These are phyloP conservation scores for Suillus fuscotomentosus DNA, from an alignment of 768 basidiomycete species.

Conservation along the genomic window DNA sequence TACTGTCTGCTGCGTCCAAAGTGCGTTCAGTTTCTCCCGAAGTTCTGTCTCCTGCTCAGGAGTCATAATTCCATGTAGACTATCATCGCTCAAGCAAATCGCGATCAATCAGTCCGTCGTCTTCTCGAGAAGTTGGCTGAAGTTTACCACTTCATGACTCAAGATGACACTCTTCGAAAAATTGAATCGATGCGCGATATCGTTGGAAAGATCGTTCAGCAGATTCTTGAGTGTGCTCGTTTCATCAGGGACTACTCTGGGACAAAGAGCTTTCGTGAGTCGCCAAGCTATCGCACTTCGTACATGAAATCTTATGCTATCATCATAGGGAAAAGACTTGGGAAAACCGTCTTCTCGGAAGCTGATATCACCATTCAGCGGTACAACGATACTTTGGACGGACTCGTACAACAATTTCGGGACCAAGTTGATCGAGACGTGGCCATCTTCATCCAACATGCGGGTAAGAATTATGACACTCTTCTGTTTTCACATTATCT, in stretches of 20 bases:
- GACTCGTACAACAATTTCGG: not conserved
- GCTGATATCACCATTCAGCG: not conserved
- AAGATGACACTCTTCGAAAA: not conserved
- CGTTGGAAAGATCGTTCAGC: slow-evolving; percentile 10
- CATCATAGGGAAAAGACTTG: not conserved
- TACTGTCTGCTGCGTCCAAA: not conserved
- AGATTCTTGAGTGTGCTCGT: slow-evolving; percentile 26
- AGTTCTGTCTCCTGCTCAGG: not conserved
- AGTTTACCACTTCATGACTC: not conserved
- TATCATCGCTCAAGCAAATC: slow-evolving; percentile 5
- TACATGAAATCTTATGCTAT: not conserved
- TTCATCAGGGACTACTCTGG: slow-evolving; percentile 26
- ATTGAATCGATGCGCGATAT: not conserved
- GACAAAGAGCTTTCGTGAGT: slow-evolving; percentile 19
- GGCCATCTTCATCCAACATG: not conserved
- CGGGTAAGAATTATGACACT: not conserved
- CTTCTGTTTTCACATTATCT: not conserved
- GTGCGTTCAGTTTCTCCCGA: not conserved
- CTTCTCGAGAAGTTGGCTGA: not conserved
- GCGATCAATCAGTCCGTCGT: not conserved
- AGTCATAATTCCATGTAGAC: not conserved
- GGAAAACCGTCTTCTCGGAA: not conserved
- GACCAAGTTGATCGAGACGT: not conserved
- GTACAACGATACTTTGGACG: not conserved
- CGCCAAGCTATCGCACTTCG: not conserved